Percentiles rank a stretch among this genome's conserved stretches.
Evolutionary conservation across 257 asterid species (phyloP).

Genomic region (Osmanthus fragrans): DNA sequence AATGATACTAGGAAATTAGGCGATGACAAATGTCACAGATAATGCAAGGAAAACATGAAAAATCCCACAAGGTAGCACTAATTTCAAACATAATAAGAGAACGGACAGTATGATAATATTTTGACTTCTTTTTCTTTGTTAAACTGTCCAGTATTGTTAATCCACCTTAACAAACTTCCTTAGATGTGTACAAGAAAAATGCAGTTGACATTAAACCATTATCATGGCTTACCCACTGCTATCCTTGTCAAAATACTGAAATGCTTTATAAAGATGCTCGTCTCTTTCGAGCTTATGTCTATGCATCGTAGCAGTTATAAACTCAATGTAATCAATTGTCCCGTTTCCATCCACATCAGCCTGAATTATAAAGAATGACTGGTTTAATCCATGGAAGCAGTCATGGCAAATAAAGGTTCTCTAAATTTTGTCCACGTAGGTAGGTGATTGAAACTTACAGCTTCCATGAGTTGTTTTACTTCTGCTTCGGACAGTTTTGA

Average conservation of each 20-base stretch:
- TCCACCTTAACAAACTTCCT: neutral
- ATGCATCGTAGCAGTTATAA: conserved; percentile 94
- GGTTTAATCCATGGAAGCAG: conserved; percentile 10
- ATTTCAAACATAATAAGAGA: neutral
- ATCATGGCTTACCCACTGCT: conserved; percentile 72
- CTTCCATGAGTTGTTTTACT: conserved; percentile 77
- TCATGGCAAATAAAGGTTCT: conserved; percentile 1
- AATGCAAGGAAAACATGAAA: neutral
- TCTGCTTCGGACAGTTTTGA: conserved; percentile 64
- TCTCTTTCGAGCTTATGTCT: conserved; percentile 90
- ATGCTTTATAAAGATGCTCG: conserved; percentile 75
- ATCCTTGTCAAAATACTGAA: conserved; percentile 83
- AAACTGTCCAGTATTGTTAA: neutral
- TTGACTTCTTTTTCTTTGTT: neutral
- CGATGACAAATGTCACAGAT: neutral
- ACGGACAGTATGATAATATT: neutral
- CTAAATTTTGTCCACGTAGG: neutral
- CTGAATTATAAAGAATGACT: conserved; percentile 38
- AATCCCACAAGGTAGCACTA: neutral
- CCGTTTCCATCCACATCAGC: conserved; percentile 98
- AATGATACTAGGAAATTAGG: neutral
- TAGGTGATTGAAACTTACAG: conserved; percentile 40
- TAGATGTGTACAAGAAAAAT: neutral
- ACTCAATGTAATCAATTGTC: conserved; percentile 85
- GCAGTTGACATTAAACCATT: neutral